These are phyloP conservation scores for Rugosomyces carneus DNA, from an alignment of 1,284 basidiomycete species.

Conservation along the genomic window DNA sequence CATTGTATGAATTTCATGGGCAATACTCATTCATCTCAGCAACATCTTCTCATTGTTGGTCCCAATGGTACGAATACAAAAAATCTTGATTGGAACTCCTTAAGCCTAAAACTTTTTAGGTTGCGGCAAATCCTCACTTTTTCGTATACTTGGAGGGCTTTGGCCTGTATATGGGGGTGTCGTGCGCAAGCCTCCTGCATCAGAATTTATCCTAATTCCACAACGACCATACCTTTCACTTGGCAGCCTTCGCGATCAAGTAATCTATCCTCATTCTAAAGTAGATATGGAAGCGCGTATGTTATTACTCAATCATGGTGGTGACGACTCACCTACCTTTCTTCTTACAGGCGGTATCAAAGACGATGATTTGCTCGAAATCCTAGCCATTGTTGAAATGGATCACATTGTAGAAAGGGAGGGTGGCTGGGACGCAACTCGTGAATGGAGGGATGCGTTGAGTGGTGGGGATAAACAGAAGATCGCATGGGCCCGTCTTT, in stretches of 20 bases:
- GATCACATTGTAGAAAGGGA: constrained; percentile 88
- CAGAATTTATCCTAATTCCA: constrained; percentile 92
- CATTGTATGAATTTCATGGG: constrained; percentile 4
- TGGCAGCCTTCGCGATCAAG: constrained; percentile 92
- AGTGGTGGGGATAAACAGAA: constrained; percentile 88
- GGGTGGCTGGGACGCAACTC: constrained; percentile 86
- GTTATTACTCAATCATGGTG: constrained; percentile 22
- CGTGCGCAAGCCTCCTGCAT: constrained; percentile 89
- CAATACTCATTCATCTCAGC: constrained; percentile 34
- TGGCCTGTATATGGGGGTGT: constrained; percentile 96
- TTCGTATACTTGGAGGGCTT: constrained; percentile 92
- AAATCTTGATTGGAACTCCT: background rate
- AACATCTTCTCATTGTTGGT: constrained; percentile 88
- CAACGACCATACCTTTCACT: constrained; percentile 92
- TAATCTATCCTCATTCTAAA: constrained; percentile 82
- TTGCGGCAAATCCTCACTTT: constrained; percentile 87
- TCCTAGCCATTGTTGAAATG: constrained; percentile 84
- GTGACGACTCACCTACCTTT: background rate
- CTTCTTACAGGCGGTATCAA: constrained; percentile 50
- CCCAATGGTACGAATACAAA: constrained; percentile 66
- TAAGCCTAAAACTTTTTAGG: constrained; percentile 32
- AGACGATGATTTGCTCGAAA: constrained; percentile 71
- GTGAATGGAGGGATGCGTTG: constrained; percentile 92
- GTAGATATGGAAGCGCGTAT: constrained; percentile 67
- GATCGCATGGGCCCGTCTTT: constrained; percentile 94